Conservation (phyloP, 169 alveolate species). For the Babesia caballi region DNA sequence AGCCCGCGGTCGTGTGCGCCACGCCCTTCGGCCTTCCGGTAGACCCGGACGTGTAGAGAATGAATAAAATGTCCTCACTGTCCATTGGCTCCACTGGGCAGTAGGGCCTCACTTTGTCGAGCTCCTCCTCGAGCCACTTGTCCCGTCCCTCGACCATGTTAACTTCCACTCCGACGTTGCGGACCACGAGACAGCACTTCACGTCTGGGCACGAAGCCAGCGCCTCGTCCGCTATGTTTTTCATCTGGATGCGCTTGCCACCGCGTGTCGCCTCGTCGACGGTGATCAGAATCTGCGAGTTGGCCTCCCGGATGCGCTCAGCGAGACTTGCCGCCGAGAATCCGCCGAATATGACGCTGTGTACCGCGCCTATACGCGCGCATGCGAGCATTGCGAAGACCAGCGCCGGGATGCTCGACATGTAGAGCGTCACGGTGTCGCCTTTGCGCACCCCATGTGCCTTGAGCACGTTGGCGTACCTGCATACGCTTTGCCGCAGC, state of each 20-base stretch:
- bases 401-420: slow-evolving; percentile 94
- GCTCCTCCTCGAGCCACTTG: slow-evolving; percentile 79
- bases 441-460: slow-evolving; percentile 90
- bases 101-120: slow-evolving; percentile 84
- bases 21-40: slow-evolving; percentile 97
- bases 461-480: slow-evolving; percentile 88
- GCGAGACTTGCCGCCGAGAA: slow-evolving; percentile 91
- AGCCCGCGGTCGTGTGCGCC: slow-evolving; percentile 92
- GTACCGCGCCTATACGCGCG: slow-evolving; percentile 96
- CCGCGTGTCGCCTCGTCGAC: slow-evolving; percentile 56
- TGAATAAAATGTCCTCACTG: slow-evolving; percentile 91
- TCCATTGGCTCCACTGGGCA: slow-evolving; percentile 92
- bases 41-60: slow-evolving; percentile 94
- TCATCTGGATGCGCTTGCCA: slow-evolving; percentile 53
- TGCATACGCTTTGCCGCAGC: slow-evolving; percentile 78
- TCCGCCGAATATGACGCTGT: slow-evolving; percentile 97
- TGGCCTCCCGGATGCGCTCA: slow-evolving; percentile 89
- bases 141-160: slow-evolving; percentile 76
- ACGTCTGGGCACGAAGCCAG: slow-evolving; percentile 46
- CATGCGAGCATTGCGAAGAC: slow-evolving; percentile 93
- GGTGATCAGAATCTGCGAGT: slow-evolving; percentile 62
- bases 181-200: slow-evolving; percentile 32
- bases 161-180: slow-evolving; percentile 56
- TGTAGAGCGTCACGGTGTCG: slow-evolving; percentile 92
- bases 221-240: slow-evolving; percentile 60